Conservation (phyloP, 2,329 filamentous ascomycete species). For the Paradendryphiella salina region DNA sequence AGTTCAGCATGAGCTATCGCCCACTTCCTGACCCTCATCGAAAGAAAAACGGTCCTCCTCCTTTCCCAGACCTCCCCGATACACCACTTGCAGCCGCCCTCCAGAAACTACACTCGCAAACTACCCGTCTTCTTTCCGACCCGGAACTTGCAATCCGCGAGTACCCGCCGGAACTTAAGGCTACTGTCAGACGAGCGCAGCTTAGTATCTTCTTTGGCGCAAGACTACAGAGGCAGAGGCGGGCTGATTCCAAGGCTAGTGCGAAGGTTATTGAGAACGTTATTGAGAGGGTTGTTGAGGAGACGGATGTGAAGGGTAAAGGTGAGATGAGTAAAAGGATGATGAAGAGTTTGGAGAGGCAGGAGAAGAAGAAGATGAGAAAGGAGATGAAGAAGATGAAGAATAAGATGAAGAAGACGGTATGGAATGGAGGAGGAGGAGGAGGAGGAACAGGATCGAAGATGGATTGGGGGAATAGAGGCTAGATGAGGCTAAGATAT, state of each 20-base stretch:
- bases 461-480: background rate
- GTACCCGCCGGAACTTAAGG: background rate
- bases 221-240: background rate
- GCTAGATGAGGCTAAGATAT: too few relatives aligned
- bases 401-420: background rate
- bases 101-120: constrained; percentile 1
- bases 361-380: background rate
- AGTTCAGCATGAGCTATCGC: constrained; percentile 1
- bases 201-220: background rate
- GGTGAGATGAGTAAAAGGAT: too few relatives aligned
- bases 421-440: background rate
- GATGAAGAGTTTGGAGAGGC: too few relatives aligned
- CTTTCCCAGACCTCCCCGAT: background rate
- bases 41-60: background rate
- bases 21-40: constrained; percentile 8
- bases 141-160: background rate
- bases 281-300: too few relatives aligned
- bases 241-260: too few relatives aligned
- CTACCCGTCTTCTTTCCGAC: constrained; percentile 1
- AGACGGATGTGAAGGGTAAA: too few relatives aligned
- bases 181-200: background rate
- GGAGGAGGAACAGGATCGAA: background rate
- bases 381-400: background rate
- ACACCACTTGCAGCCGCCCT: constrained; percentile 4
- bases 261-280: background rate